phyloP scores from a whole-genome alignment of 2,329 filamentous ascomycete species.

The Arthrobotrys iridis region DNA sequence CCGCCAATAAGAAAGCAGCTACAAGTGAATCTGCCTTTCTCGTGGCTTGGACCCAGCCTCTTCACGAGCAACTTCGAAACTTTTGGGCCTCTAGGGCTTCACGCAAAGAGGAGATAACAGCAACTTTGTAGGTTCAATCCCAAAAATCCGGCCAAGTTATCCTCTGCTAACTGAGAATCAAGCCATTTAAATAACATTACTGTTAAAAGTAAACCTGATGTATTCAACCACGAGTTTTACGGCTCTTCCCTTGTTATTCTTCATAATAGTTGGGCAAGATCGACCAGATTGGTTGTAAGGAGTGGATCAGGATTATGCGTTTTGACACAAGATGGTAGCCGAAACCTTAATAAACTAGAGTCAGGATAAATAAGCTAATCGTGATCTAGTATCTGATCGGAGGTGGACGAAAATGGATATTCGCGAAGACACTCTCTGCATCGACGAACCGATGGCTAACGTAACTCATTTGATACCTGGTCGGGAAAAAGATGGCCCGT shows the following conservation, averaged over 20 bases:
- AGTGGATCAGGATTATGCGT: slow-evolving; percentile 34
- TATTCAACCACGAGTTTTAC: slow-evolving; percentile 47
- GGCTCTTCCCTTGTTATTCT: slow-evolving; percentile 36
- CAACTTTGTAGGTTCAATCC: slow-evolving; percentile 21
- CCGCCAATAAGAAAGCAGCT: slow-evolving; percentile 20
- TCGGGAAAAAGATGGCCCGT: slow-evolving; percentile 40
- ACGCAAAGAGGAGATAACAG: slow-evolving; percentile 39
- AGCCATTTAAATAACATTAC: slow-evolving; percentile 41
- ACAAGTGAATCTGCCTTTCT: slow-evolving; percentile 46
- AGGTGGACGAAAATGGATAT: slow-evolving; percentile 40
- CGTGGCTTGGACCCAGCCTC: slow-evolving; percentile 46
- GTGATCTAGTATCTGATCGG: slow-evolving; percentile 30
- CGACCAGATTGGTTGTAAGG: slow-evolving; percentile 32
- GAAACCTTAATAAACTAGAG: no score
- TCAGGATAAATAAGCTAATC: neutral
- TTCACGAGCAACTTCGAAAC: slow-evolving; percentile 45
- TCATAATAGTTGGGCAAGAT: slow-evolving; percentile 40
- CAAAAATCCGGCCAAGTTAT: neutral
- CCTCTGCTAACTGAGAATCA: neutral
- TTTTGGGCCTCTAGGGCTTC: slow-evolving; percentile 49
- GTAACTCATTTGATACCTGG: slow-evolving; percentile 28
- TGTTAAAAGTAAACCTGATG: slow-evolving; percentile 32
- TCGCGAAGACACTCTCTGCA: slow-evolving; percentile 29
- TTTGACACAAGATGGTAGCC: slow-evolving; percentile 49
- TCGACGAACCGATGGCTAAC: slow-evolving; percentile 48